A percentile compares a stretch with the other conserved stretches of the same genome.
Conservation (phyloP, 495 filamentous ascomycete genomes). For the Hypoxylon intermedium region DNA sequence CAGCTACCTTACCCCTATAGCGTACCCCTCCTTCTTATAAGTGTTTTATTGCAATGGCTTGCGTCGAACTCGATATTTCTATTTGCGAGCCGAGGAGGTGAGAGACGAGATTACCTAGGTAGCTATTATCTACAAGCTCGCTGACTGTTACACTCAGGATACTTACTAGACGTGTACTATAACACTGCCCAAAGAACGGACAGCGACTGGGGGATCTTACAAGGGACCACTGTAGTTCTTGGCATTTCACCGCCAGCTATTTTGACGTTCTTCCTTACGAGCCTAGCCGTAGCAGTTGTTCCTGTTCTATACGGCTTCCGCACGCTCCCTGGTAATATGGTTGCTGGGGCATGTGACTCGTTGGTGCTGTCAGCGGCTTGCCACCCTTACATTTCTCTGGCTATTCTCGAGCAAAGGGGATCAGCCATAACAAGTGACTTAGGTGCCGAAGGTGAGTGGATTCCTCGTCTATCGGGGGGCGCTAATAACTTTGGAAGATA, state of each 20-base stretch:
- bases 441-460: neutral
- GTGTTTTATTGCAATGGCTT: neutral
- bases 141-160: too few species aligned
- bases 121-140: too few species aligned
- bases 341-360: slow-evolving; percentile 1
- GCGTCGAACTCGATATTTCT: neutral
- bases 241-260: slow-evolving; percentile 3
- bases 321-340: slow-evolving; percentile 1
- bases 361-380: slow-evolving; percentile 9
- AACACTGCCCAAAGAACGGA: neutral
- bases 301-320: slow-evolving; percentile 5
- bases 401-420: too few species aligned
- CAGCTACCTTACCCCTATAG: neutral
- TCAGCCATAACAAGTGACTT: too few species aligned
- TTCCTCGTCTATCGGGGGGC: too few species aligned
- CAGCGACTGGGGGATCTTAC: neutral
- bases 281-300: neutral
- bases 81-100: too few species aligned
- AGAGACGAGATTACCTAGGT: too few species aligned
- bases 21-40: neutral
- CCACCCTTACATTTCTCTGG: neutral
- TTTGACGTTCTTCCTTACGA: neutral
- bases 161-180: too few species aligned
- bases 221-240: neutral
- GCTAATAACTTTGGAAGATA: too few species aligned